phyloP scores from a whole-genome alignment of 1,139 yeast genomes.

The Wickerhamiella pararugosa region DNA sequence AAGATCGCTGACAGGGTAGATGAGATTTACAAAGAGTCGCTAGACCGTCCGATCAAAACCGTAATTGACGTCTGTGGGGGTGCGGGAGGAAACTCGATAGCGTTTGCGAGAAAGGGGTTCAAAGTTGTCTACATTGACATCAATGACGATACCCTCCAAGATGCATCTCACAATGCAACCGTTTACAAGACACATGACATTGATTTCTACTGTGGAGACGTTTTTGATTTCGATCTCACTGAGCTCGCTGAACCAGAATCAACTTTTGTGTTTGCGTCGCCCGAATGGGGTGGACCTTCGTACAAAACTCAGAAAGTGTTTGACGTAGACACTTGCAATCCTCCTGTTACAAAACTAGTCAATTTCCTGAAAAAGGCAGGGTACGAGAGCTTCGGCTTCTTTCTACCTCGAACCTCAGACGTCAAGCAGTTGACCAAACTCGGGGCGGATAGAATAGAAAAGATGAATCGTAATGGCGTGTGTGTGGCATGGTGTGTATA shows the following conservation, averaged over 20 bases:
- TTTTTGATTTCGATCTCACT: conserved; percentile 25
- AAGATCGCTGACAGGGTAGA: conserved; percentile 39
- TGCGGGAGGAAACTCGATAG: conserved; percentile 89
- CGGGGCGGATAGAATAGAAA: conserved; percentile 12
- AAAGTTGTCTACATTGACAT: conserved; percentile 45
- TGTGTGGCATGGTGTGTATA: too few species aligned
- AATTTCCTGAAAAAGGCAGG: conserved; percentile 7
- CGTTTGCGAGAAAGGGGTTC: conserved; percentile 37
- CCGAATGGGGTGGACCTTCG: conserved; percentile 94
- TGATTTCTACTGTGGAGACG: conserved; percentile 39
- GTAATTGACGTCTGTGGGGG: conserved; percentile 75
- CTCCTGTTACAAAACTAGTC: conserved; percentile 10
- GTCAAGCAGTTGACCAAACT: conserved; percentile 10
- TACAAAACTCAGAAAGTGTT: conserved; percentile 36
- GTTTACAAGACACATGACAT: conserved; percentile 49
- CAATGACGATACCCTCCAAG: conserved; percentile 42
- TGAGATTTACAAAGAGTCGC: conserved; percentile 20
- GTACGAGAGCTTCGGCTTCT: conserved; percentile 7
- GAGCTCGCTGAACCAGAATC: conserved; percentile 16
- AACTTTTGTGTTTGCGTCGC: conserved; percentile 57
- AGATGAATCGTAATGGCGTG: conserved; percentile 6
- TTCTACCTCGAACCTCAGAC: conserved; percentile 14
- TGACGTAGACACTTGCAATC: conserved; percentile 28
- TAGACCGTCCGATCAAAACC: conserved; percentile 23
- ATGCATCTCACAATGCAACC: conserved; percentile 59